phyloP scores from a whole-genome alignment of 176 grass and related monocot genomes.

The Eleusine indica region DNA sequence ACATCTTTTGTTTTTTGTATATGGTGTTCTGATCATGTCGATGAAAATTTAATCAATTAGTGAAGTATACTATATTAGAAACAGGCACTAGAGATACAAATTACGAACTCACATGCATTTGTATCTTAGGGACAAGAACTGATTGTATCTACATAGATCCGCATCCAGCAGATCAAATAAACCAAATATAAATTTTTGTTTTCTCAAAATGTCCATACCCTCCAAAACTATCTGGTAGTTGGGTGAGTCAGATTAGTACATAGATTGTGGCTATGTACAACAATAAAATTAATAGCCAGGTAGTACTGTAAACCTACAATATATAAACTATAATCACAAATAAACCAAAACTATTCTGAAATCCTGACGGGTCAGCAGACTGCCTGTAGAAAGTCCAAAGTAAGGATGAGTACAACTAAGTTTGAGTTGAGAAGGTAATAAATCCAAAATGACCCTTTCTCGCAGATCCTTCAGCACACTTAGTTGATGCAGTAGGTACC shows the following conservation, averaged over 20 bases:
- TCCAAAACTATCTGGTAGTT: conserved; percentile 2
- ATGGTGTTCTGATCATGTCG: neutral
- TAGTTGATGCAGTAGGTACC: conserved; percentile 13
- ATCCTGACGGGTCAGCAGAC: neutral
- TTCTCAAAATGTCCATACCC: neutral
- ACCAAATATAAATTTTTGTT: neutral
- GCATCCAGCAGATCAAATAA: conserved; percentile 3
- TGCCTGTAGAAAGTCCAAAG: conserved; percentile 28
- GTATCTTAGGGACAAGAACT: conserved; percentile 27
- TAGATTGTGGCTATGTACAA: neutral
- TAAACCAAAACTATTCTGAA: neutral
- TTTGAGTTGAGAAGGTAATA: conserved; percentile 22
- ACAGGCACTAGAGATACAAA: neutral
- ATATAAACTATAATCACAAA: neutral
- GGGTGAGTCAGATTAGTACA: neutral
- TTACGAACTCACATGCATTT: conserved; percentile 47
- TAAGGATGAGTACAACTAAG: conserved; percentile 19
- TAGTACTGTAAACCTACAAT: conserved; percentile 1
- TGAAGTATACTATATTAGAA: neutral
- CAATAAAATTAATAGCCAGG: neutral
- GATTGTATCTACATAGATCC: neutral
- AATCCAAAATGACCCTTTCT: conserved; percentile 18
- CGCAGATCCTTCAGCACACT: conserved; percentile 13
- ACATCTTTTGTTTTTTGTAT: neutral
- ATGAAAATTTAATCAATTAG: neutral